Evolutionary conservation across 495 filamentous ascomycete genomes (phyloP).

Genomic region (Tuber brumale): DNA sequence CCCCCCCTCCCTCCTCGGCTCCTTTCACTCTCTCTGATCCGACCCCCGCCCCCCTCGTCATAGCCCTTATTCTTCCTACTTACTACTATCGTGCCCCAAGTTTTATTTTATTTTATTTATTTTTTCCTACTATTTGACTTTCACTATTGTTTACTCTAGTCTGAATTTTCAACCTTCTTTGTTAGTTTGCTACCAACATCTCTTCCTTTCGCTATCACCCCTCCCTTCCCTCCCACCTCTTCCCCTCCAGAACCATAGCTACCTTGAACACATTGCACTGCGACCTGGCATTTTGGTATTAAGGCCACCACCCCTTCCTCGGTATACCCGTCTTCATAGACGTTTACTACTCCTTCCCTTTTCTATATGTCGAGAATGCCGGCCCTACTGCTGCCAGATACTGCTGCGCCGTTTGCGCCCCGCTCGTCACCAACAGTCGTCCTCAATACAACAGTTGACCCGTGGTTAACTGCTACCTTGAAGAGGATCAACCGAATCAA

Average conservation of each 20-base stretch:
- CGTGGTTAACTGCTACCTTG: slow-evolving; percentile 92
- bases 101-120: slow-evolving; percentile 35
- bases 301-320: neutral
- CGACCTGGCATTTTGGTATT: neutral
- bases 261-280: neutral
- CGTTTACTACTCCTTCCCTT: slow-evolving; percentile 27
- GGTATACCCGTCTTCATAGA: slow-evolving; percentile 16
- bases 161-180: slow-evolving; percentile 11
- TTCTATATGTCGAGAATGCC: slow-evolving; percentile 59
- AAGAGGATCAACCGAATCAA: slow-evolving; percentile 98
- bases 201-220: neutral
- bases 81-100: neutral
- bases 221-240: neutral
- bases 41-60: slow-evolving; percentile 28
- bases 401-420: slow-evolving; percentile 93
- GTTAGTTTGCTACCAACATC: neutral
- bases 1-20: slow-evolving; percentile 37
- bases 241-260: neutral
- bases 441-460: slow-evolving; percentile 86
- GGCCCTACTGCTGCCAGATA: slow-evolving; percentile 83
- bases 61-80: slow-evolving; percentile 31
- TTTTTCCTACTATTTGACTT: slow-evolving; percentile 28
- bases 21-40: slow-evolving; percentile 36
- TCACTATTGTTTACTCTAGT: slow-evolving; percentile 24
- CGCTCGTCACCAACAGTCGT: slow-evolving; percentile 93